phyloP scores from a whole-genome alignment of 129 eudicot genomes.

The Erigeron canadensis region DNA sequence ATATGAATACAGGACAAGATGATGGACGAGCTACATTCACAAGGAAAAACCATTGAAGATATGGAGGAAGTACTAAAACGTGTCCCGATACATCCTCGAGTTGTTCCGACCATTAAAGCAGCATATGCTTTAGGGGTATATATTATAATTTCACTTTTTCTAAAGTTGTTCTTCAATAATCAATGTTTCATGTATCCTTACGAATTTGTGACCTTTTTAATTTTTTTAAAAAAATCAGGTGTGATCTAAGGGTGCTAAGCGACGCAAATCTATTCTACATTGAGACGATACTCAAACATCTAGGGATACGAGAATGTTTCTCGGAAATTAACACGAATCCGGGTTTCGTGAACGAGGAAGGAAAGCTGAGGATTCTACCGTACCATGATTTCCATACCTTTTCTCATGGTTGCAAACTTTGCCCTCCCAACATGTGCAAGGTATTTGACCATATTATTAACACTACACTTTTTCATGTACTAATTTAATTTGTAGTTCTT shows the following conservation, averaged over 20 bases:
- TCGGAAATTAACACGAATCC: conserved; percentile 74
- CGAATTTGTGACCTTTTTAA: neutral
- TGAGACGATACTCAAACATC: conserved; percentile 73
- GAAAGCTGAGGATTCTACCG: conserved; percentile 66
- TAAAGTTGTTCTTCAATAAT: neutral
- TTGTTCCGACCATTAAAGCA: conserved; percentile 64
- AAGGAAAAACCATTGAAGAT: conserved; percentile 59
- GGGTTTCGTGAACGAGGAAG: conserved; percentile 49
- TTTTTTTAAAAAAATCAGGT: conserved; percentile 45
- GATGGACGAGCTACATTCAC: conserved; percentile 66
- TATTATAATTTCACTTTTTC: conserved; percentile 5
- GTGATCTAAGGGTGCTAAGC: conserved; percentile 80
- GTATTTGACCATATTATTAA: conserved; percentile 20
- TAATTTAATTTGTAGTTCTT: neutral
- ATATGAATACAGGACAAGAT: conserved; percentile 50
- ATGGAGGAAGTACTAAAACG: conserved; percentile 64
- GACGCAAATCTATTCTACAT: conserved; percentile 81
- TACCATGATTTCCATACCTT: conserved; percentile 53
- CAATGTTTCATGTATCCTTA: no score
- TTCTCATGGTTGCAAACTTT: conserved; percentile 70
- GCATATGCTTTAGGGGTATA: conserved; percentile 79
- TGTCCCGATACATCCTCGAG: conserved; percentile 71
- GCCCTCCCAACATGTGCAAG: conserved; percentile 99
- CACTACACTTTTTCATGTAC: neutral
- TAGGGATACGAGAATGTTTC: conserved; percentile 60